Evolutionary conservation across 1,139 yeast species (phyloP), one percentile per base, ranked within the genome.

Genomic region (Geotrichum cucujoidarum): DNA sequence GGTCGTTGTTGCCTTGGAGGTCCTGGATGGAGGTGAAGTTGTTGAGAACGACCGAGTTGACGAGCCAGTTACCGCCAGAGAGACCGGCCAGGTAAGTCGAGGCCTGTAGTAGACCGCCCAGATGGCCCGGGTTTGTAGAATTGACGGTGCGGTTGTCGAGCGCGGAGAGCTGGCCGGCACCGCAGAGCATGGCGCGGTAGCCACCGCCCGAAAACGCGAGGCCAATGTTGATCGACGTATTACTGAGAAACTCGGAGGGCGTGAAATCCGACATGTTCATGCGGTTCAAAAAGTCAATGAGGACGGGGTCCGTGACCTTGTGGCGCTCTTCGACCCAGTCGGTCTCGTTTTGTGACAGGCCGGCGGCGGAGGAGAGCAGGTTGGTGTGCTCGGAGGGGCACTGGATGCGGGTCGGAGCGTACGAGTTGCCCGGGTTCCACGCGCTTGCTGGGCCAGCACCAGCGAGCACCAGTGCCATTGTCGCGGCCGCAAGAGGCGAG

Each of bases 191-290:
- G 46, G 96, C 95, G 52, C 97, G 75, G 67, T 86, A 88, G 3
- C 96, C 95, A 60, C 97, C 97, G 35, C 97, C 97, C 4, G 92
- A 80, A 61, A 86, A 83, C 2, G 95, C 88, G 18, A 88, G 61
- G 2, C 83, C 96, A 47, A 87, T 72, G 45, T 69, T 73, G 48
- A 77, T 71, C 21, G 70, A 67, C 27, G 75, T 67, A 39, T 65
- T 53, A 64, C 45, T 88, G 50, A 83, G 61, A 57, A 78, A 81
- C 2, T 61, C 57, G 17, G 66, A 68, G 2, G 78, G 75, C 57
- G 80, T 77, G 57, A 86, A 81, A 58, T 78, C 82, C 4, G 77
- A 68, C 58, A 83, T 60, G 48, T 81, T 78, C 3, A 86, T 78
- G 18, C 77, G 69, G 8, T 72, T 65, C 44, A 88, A 69, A 63